These are phyloP conservation scores for Nematocida minor DNA, from an alignment of 371 early-diverging fungal species.

Conservation along the genomic window DNA sequence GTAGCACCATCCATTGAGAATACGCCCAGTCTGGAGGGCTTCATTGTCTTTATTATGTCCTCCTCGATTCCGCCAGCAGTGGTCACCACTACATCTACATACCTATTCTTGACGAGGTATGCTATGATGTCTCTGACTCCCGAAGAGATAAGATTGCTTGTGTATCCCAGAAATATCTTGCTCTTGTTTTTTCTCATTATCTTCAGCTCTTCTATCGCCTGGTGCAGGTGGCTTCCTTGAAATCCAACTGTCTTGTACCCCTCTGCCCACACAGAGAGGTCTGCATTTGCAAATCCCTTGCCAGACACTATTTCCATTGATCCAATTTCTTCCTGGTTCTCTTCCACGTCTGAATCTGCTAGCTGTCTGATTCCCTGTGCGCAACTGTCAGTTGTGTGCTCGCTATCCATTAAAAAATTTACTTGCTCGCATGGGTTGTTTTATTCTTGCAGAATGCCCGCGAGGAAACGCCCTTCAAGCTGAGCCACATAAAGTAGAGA, in stretches of 20 bases:
- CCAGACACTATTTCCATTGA: conserved; percentile 37
- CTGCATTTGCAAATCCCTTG: background rate
- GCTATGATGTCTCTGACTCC: conserved; percentile 88
- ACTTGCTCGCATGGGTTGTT: background rate
- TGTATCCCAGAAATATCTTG: conserved; percentile 67
- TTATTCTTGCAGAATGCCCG: conserved; percentile 31
- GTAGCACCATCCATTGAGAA: conserved; percentile 74
- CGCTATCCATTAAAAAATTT: background rate
- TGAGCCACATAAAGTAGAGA: conserved; percentile 31
- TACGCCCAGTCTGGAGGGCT: conserved; percentile 77
- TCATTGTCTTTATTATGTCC: conserved; percentile 94
- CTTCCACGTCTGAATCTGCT: conserved; percentile 33
- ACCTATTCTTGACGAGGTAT: conserved; percentile 73
- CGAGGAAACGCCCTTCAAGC: conserved; percentile 4
- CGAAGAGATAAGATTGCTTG: conserved; percentile 89
- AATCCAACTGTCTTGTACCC: conserved; percentile 62
- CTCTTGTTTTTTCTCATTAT: conserved; percentile 57
- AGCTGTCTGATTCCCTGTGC: background rate
- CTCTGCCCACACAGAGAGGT: conserved; percentile 30
- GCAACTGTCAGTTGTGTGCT: background rate
- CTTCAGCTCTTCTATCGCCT: conserved; percentile 62
- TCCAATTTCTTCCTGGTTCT: background rate
- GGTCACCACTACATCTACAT: conserved; percentile 79
- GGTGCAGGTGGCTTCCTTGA: conserved; percentile 60
- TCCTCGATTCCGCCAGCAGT: conserved; percentile 97